Percentiles rank a stretch among this genome's conserved stretches.
Evolutionary conservation across 305 asterid species (phyloP).

Genomic region (Fraxinus xanthoxyloides): DNA sequence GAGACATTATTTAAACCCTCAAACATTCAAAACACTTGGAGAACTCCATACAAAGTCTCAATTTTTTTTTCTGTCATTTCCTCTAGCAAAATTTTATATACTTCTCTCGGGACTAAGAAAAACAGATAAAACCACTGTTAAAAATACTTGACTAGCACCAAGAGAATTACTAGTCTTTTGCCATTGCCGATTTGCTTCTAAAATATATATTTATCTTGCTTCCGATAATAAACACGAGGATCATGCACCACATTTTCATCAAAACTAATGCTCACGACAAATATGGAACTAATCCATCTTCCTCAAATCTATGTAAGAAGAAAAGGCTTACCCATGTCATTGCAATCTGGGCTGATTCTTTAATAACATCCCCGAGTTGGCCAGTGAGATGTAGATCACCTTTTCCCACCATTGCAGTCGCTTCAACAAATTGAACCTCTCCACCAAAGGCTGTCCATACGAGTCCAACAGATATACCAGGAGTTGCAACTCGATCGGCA

Average conservation of each 20-base stretch:
- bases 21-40: conserved; percentile 8
- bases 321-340: conserved; percentile 82
- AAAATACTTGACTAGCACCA: not conserved
- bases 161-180: not conserved
- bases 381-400: conserved; percentile 98
- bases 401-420: conserved; percentile 86
- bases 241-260: conserved; percentile 1
- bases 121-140: not conserved
- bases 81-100: conserved; percentile 7
- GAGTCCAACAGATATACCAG: conserved; percentile 94
- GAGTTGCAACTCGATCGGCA: conserved; percentile 83
- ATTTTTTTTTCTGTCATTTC: not conserved
- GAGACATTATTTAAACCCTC: not conserved
- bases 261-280: conserved; percentile 11
- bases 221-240: not conserved
- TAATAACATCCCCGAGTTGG: conserved; percentile 96
- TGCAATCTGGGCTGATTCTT: conserved; percentile 99
- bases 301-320: conserved; percentile 13
- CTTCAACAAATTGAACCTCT: conserved; percentile 98
- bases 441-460: conserved; percentile 98
- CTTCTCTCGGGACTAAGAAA: not conserved
- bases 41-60: conserved; percentile 4
- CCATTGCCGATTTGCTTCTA: not conserved
- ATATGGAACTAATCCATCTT: conserved; percentile 3
- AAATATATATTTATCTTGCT: not conserved